These are phyloP conservation scores for Fusarium sp. DNA, from an alignment of 2,329 filamentous ascomycete species.

Conservation along the genomic window DNA sequence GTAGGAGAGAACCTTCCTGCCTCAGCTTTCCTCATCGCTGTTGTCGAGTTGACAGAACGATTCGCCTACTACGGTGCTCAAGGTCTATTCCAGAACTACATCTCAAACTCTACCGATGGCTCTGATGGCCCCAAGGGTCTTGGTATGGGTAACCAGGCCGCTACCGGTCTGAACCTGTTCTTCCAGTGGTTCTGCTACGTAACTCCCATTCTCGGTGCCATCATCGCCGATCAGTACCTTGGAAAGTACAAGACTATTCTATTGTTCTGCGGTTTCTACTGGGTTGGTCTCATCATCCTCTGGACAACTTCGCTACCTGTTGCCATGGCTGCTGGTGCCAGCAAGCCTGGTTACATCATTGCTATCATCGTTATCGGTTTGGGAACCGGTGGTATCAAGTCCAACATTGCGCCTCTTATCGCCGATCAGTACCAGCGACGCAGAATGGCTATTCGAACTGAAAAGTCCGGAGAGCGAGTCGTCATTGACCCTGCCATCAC, in stretches of 20 bases:
- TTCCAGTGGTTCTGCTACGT: slow-evolving; percentile 66
- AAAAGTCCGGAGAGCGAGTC: slow-evolving; percentile 67
- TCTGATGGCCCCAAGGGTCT: slow-evolving; percentile 61
- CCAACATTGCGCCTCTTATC: slow-evolving; percentile 69
- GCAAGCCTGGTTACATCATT: slow-evolving; percentile 64
- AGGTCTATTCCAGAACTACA: slow-evolving; percentile 68
- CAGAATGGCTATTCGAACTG: slow-evolving; percentile 61
- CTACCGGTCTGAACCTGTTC: slow-evolving; percentile 66
- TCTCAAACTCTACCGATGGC: slow-evolving; percentile 53
- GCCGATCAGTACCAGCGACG: slow-evolving; percentile 74
- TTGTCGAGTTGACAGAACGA: slow-evolving; percentile 67
- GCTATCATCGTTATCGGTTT: slow-evolving; percentile 73
- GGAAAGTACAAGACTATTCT: slow-evolving; percentile 73
- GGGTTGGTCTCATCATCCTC: slow-evolving; percentile 66
- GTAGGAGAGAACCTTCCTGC: slow-evolving; percentile 66
- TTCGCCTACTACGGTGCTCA: slow-evolving; percentile 69
- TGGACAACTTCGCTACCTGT: slow-evolving; percentile 61
- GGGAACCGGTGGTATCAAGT: slow-evolving; percentile 77
- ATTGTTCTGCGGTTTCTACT: slow-evolving; percentile 68
- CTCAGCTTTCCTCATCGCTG: slow-evolving; percentile 67
- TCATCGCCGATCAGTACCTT: slow-evolving; percentile 68
- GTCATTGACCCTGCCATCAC: slow-evolving; percentile 76
- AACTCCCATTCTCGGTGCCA: slow-evolving; percentile 62
- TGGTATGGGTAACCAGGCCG: slow-evolving; percentile 65
- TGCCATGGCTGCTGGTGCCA: slow-evolving; percentile 53